These are phyloP conservation scores for Oryza longistaminata DNA, from an alignment of 176 grass and related monocot genomes.

Conservation along the genomic window DNA sequence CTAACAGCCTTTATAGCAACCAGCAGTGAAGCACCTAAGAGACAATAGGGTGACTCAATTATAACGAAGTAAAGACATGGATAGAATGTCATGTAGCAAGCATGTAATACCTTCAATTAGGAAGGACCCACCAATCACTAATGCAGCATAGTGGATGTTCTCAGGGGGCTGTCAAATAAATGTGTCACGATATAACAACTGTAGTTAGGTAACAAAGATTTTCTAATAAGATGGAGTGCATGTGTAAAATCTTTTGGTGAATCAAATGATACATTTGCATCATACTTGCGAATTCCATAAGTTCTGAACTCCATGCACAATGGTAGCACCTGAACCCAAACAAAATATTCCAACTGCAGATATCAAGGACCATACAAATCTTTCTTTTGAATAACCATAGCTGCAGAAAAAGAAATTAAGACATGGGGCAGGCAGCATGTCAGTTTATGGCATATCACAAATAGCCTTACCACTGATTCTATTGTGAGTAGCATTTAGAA, in stretches of 20 bases:
- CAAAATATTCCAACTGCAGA: slow-evolving; percentile 99
- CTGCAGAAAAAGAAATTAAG: slow-evolving; percentile 54
- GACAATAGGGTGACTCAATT: slow-evolving; percentile 33
- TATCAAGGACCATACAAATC: slow-evolving; percentile 99
- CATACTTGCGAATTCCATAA: slow-evolving; percentile 92
- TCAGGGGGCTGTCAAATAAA: slow-evolving; percentile 68
- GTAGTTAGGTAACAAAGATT: slow-evolving; percentile 35
- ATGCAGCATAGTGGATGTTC: slow-evolving; percentile 89
- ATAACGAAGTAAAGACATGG: not conserved
- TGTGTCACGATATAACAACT: slow-evolving; percentile 21
- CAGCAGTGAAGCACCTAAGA: slow-evolving; percentile 84
- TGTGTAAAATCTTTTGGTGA: slow-evolving; percentile 21
- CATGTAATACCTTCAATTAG: slow-evolving; percentile 83
- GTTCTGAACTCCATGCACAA: slow-evolving; percentile 97
- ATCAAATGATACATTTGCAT: slow-evolving; percentile 17
- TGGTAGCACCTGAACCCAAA: slow-evolving; percentile 88
- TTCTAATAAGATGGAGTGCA: slow-evolving; percentile 26
- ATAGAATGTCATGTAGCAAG: slow-evolving; percentile 1
- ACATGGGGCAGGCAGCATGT: slow-evolving; percentile 8
- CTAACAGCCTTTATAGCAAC: slow-evolving; percentile 97
- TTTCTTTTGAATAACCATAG: slow-evolving; percentile 99
- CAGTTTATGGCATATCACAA: slow-evolving; percentile 4
- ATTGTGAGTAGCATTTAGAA: not conserved
- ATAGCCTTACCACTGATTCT: slow-evolving; percentile 10
- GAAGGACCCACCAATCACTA: slow-evolving; percentile 95